phyloP scores from a whole-genome alignment of 2,329 filamentous ascomycete species.

The Cercospora sojina region DNA sequence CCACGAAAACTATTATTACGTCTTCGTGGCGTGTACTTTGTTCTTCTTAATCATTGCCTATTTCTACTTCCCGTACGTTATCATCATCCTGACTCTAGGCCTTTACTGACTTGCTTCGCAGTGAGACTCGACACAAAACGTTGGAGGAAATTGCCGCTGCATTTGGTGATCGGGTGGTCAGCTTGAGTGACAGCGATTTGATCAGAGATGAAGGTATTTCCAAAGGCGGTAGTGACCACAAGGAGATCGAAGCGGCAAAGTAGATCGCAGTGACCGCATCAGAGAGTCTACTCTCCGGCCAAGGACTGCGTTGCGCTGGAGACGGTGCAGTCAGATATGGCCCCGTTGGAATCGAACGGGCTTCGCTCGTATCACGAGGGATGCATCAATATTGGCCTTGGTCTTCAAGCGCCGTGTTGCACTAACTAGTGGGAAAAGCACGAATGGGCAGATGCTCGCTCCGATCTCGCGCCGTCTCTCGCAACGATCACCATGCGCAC shows the following conservation, averaged over 20 bases:
- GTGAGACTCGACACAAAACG: conserved; percentile 35
- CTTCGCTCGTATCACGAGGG: not conserved
- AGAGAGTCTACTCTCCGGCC: not conserved
- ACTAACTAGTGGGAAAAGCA: too few relatives aligned
- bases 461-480: not conserved
- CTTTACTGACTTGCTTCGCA: conserved; percentile 19
- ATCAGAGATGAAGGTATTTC: conserved; percentile 25
- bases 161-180: conserved; percentile 37
- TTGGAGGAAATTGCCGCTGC: conserved; percentile 37
- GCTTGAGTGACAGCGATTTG: conserved; percentile 31
- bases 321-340: not conserved
- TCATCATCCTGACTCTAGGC: not conserved
- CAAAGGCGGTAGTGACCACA: conserved; percentile 25
- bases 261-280: not conserved
- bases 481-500: not conserved
- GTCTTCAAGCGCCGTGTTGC: too few relatives aligned
- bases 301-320: not conserved
- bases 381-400: not conserved
- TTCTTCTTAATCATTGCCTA: conserved; percentile 56
- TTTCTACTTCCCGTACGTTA: conserved; percentile 51
- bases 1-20: conserved; percentile 61
- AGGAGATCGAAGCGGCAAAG: not conserved
- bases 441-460: not conserved
- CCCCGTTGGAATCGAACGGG: not conserved
- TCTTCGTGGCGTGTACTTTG: conserved; percentile 55